A percentile compares a stretch with the other conserved stretches of the same genome.
Evolutionary conservation across 228 moss, liverwort and hornwort genomes (phyloP).

Genomic region (Sphagnum fallax): DNA sequence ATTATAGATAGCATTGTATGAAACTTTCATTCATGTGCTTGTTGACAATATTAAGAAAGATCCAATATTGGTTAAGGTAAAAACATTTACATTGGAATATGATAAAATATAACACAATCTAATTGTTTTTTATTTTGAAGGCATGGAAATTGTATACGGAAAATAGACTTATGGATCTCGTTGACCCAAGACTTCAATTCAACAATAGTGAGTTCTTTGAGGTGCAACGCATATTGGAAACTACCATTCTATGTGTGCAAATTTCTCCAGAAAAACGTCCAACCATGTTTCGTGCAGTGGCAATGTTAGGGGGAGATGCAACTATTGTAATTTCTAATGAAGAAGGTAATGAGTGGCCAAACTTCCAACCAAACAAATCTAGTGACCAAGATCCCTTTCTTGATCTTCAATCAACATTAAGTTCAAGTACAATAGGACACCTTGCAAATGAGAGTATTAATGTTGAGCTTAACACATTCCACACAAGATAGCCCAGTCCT

Average conservation of each 20-base stretch:
- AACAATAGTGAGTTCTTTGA: not conserved
- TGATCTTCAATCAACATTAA: not conserved
- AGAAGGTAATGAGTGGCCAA: not conserved
- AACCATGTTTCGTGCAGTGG: conserved; percentile 3
- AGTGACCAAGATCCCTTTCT: not conserved
- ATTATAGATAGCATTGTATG: too few relatives aligned
- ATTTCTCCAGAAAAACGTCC: not conserved
- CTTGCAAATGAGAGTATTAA: too few relatives aligned
- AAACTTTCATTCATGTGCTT: too few relatives aligned
- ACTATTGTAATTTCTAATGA: not conserved
- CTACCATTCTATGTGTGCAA: conserved; percentile 3
- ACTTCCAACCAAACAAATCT: not conserved
- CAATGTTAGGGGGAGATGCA: conserved; percentile 3
- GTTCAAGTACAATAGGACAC: too few relatives aligned
- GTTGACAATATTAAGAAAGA: too few relatives aligned
- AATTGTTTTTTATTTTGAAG: not conserved
- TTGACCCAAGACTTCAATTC: conserved; percentile 1
- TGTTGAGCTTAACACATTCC: too few relatives aligned
- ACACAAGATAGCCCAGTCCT: too few relatives aligned
- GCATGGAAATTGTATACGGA: conserved; percentile 3
- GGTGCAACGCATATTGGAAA: conserved; percentile 1
- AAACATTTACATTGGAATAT: too few relatives aligned
- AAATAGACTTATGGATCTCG: not conserved
- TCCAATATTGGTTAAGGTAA: too few relatives aligned
- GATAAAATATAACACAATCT: not conserved